Base-by-base conservation (phyloP, 2,329 filamentous ascomycete genomes). In the Colletotrichum truncatum region DNA sequence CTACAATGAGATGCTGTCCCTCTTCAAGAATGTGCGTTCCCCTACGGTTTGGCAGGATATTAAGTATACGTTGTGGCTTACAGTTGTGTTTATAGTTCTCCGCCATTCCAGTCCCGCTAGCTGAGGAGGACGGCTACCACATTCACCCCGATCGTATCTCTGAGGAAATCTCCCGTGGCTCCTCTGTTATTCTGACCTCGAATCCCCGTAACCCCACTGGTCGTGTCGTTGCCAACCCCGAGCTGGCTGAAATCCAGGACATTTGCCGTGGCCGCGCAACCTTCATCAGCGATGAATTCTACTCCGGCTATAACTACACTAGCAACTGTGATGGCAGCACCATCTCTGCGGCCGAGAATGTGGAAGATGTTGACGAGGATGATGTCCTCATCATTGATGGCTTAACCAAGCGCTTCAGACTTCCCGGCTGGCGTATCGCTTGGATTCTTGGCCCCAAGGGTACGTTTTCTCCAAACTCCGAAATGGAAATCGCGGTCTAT, bases 181-280 rank as follows among this genome's bases (percentile, higher is more conserved):
- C 91, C 16, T 91, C 90, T 5, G 95, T 98, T 70, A 94, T 98
- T 72, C 81, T 98, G 68, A 98, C 95, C 34, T 97, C 94, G 1
- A 98, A 98, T 82, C 95, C 95, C 9, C 90, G 95, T 69, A 98
- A 98, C 79, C 95, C 95, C 1, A 98, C 95, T 2, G 95, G 95
- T 51, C 89, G 93, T 69, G 93, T 98, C 68, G 89, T 98, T 23
- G 86, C 87, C 73, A 94, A 94, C 76, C 91, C 93, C 0, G 92
- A 97, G 78, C 84, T 98, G 68, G 90, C 91, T 16, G 88, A 95
- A 79, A 97, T 98, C 73, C 94, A 98, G 78, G 93, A 97, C 74
- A 91, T 97, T 72, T 97, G 94, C 83, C 90, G 94, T 74, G 93
- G 94, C 70, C 89, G 94, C 58, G 94, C 94, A 3, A 98, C 95